phyloP scores from a whole-genome alignment of 2,329 filamentous ascomycete genomes.

The Neurospora sp. region DNA sequence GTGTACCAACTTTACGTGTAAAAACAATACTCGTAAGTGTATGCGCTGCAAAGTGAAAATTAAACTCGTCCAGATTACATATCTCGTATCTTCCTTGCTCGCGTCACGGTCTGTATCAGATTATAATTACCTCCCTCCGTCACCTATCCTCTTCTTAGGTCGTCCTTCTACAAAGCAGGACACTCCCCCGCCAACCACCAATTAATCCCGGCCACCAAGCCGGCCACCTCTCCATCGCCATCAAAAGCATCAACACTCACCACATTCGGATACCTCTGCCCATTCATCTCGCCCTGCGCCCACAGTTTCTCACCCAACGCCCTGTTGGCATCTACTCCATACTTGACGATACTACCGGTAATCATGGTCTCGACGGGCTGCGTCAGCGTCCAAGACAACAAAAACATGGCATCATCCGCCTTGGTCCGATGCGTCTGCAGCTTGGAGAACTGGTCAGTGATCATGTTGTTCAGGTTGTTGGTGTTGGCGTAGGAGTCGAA shows the following conservation, averaged over 20 bases:
- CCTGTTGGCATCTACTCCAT: neutral
- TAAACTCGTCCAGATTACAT: neutral
- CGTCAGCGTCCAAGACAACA: neutral
- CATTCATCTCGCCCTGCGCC: neutral
- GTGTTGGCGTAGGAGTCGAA: neutral
- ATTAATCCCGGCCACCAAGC: neutral
- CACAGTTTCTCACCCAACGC: slow-evolving; percentile 1
- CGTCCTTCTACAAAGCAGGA: neutral
- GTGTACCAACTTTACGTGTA: neutral
- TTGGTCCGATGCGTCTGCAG: neutral
- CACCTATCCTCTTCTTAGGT: too few species aligned
- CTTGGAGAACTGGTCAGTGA: neutral
- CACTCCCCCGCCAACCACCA: neutral
- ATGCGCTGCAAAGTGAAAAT: neutral
- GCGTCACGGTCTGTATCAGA: neutral
- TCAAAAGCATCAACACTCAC: neutral
- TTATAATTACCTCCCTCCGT: too few species aligned
- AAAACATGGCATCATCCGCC: neutral
- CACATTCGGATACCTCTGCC: neutral
- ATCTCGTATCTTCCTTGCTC: neutral
- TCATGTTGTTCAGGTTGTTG: neutral
- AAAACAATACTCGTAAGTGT: neutral
- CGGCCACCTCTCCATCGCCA: neutral
- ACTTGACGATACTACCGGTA: neutral
- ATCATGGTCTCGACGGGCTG: neutral